These are phyloP conservation scores for Penicillium taxi DNA, from an alignment of 495 filamentous ascomycete genomes.

Conservation along the genomic window DNA sequence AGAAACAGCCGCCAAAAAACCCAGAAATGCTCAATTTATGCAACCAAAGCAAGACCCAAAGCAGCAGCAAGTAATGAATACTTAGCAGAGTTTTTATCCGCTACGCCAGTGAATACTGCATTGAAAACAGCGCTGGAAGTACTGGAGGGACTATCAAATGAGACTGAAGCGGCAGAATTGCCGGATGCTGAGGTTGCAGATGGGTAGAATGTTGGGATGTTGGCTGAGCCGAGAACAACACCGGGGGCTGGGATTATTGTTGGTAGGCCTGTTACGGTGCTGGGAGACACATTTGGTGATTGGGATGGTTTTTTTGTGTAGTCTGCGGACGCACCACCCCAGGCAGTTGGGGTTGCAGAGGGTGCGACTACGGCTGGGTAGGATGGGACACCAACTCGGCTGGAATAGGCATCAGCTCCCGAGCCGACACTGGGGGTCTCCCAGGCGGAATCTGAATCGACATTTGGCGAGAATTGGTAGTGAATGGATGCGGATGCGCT, in stretches of 20 bases:
- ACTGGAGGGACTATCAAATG: not conserved
- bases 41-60: not conserved
- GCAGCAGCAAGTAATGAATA: not conserved
- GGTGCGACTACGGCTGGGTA: not conserved
- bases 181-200: not conserved
- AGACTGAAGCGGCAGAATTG: not conserved
- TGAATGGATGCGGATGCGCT: not conserved
- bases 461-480: constrained; percentile 1
- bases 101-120: constrained; percentile 3
- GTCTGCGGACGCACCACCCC: too few relatives aligned
- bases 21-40: too few relatives aligned
- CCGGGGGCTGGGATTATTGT: not conserved
- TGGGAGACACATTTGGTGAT: not conserved
- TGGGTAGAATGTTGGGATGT: not conserved
- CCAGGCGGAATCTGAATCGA: not conserved
- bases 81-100: not conserved
- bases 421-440: not conserved
- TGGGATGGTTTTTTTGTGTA: not conserved
- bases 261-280: not conserved
- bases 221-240: not conserved
- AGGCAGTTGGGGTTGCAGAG: not conserved
- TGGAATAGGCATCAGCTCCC: too few relatives aligned
- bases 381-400: too few relatives aligned
- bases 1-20: too few relatives aligned
- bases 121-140: not conserved